Evolutionary conservation across 768 basidiomycete genomes (phyloP).

Genomic region (Mycena indigotica): DNA sequence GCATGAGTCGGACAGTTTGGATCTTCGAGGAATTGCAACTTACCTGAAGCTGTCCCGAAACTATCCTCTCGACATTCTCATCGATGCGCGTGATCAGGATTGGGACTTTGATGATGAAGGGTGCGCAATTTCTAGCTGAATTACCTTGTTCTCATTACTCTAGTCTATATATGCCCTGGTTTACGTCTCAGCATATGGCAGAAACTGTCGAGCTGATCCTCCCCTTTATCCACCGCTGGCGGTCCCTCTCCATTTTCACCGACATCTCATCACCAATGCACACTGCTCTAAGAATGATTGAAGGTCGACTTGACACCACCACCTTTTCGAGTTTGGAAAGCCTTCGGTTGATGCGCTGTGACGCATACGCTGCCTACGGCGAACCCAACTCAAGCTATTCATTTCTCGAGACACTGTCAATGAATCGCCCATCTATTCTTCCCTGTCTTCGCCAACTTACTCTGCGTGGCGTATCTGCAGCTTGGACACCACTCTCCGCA

Average conservation of each 20-base stretch:
- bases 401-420: conserved; percentile 33
- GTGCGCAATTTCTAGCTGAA: conserved; percentile 32
- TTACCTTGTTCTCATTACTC: neutral
- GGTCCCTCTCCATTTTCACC: conserved; percentile 54
- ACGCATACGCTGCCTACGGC: conserved; percentile 56
- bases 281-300: conserved; percentile 48
- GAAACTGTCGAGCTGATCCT: conserved; percentile 50
- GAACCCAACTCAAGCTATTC: conserved; percentile 41
- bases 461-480: conserved; percentile 59
- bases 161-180: conserved; percentile 37
- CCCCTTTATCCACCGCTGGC: conserved; percentile 55
- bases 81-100: conserved; percentile 59
- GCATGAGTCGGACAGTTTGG: conserved; percentile 23
- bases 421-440: conserved; percentile 27
- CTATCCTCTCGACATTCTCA: conserved; percentile 55
- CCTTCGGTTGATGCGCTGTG: conserved; percentile 60
- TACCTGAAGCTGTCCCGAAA: conserved; percentile 51
- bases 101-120: conserved; percentile 60
- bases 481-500: conserved; percentile 48
- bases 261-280: conserved; percentile 64
- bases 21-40: conserved; percentile 40
- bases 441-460: conserved; percentile 51
- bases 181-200: conserved; percentile 47
- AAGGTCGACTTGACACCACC: conserved; percentile 34
- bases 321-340: conserved; percentile 50